phyloP scores from a whole-genome alignment of 306 rosid species.

The Macrotyloma uniflorum region DNA sequence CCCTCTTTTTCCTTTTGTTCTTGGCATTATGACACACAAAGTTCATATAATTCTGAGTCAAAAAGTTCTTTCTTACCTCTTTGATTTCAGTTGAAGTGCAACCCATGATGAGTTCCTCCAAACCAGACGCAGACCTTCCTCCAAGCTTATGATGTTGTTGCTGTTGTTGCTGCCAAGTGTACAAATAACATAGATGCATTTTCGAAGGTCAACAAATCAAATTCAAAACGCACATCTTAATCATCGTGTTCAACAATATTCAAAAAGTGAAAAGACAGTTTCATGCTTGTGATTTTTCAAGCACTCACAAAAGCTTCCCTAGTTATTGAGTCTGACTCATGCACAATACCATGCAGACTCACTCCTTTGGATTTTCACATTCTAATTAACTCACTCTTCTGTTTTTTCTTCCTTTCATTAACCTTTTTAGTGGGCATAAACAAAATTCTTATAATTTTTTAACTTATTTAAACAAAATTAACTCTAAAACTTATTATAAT shows the following conservation, averaged over 20 bases:
- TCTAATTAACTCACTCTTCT: not conserved
- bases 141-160: constrained; percentile 85
- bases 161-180: constrained; percentile 57
- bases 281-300: constrained; percentile 45
- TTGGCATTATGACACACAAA: constrained; percentile 47
- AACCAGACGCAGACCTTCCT: constrained; percentile 90
- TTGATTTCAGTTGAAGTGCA: constrained; percentile 87
- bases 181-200: constrained; percentile 26
- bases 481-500: not conserved
- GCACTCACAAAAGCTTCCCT: constrained; percentile 34
- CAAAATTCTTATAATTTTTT: not conserved
- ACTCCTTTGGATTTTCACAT: constrained; percentile 16
- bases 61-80: constrained; percentile 73
- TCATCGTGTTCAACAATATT: constrained; percentile 51
- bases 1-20: constrained; percentile 22
- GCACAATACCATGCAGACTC: constrained; percentile 51
- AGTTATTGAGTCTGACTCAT: constrained; percentile 27
- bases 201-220: constrained; percentile 33
- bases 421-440: not conserved
- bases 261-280: constrained; percentile 52
- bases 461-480: not conserved
- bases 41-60: constrained; percentile 65
- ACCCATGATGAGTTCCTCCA: constrained; percentile 98
- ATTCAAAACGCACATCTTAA: constrained; percentile 39
- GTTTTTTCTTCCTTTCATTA: not conserved